Conservation (phyloP, 306 rosid species). For the cucumber (Cucumis sativus) region Cucumber_9930_V3 NC_026656.2:22066501-22067000, state of each 20-base stretch:
- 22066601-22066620: slow-evolving; percentile 49
- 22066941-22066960: not conserved
- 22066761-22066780: not conserved
- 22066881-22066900: not conserved
- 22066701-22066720: slow-evolving; percentile 43
- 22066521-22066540: slow-evolving; percentile 55
- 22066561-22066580: slow-evolving; percentile 73
- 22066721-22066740: not conserved
- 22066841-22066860: not conserved
- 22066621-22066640: slow-evolving; percentile 89
- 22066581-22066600: slow-evolving; percentile 68
- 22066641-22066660: slow-evolving; percentile 96
- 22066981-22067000: not conserved
- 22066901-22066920: not conserved
- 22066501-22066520: slow-evolving; percentile 54
- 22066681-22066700: slow-evolving; percentile 93
- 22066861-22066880: not conserved
- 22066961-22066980: not conserved
- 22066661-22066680: slow-evolving; percentile 84
- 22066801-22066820: not conserved
- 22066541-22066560: slow-evolving; percentile 35
- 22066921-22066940: not conserved
- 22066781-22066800: too few relatives aligned
- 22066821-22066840: not conserved
- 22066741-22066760: not conserved